A percentile compares a stretch with the other conserved stretches of the same genome.
These are phyloP conservation scores for Acanthamoeba castellanii DNA, from an alignment of 208 protist species.

Conservation along the genomic window DNA sequence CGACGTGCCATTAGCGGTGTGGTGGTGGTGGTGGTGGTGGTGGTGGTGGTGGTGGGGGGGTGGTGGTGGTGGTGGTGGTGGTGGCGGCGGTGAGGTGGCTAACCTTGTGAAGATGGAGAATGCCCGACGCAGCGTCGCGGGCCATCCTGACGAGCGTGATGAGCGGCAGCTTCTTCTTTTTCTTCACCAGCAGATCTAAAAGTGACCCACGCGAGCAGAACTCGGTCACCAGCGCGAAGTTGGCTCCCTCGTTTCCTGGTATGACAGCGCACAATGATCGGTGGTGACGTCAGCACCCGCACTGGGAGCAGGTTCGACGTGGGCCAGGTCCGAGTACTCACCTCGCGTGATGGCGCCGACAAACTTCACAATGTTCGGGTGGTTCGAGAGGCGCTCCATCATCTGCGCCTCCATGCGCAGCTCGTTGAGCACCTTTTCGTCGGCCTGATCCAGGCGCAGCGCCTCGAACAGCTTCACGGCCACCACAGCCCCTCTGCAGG, in stretches of 20 bases:
- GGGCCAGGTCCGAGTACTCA: background rate
- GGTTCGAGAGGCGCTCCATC: slow-evolving; percentile 73
- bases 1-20: background rate
- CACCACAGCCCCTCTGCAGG: slow-evolving; percentile 15
- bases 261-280: background rate
- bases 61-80: too few relatives aligned
- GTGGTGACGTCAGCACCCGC: background rate
- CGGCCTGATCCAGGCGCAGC: slow-evolving; percentile 11
- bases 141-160: slow-evolving; percentile 58
- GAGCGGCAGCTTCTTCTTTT: slow-evolving; percentile 58
- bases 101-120: slow-evolving; percentile 75
- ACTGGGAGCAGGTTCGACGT: background rate
- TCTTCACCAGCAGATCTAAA: slow-evolving; percentile 70
- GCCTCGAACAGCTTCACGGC: slow-evolving; percentile 73
- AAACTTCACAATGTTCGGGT: slow-evolving; percentile 74
- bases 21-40: background rate
- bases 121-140: slow-evolving; percentile 59
- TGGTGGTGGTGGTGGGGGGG: too few relatives aligned
- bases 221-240: slow-evolving; percentile 65
- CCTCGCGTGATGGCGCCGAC: slow-evolving; percentile 56
- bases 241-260: background rate
- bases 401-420: slow-evolving; percentile 63
- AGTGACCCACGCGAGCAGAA: slow-evolving; percentile 49
- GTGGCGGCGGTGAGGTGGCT: background rate
- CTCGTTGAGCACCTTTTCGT: slow-evolving; percentile 58